These are phyloP conservation scores for Arabis alpina DNA, from an alignment of 345 rosid species.

Conservation along the genomic window DNA sequence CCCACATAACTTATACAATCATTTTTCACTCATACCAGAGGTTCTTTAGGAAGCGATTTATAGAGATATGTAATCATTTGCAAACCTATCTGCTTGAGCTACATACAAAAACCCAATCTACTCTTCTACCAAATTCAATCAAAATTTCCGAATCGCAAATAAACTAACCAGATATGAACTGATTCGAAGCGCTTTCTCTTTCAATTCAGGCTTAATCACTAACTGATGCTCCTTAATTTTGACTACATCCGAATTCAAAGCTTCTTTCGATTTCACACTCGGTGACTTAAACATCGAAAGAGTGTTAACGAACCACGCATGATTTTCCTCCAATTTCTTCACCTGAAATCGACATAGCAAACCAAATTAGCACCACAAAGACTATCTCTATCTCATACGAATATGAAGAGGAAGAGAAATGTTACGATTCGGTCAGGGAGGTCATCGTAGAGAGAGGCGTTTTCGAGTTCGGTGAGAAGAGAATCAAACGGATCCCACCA, in stretches of 20 bases:
- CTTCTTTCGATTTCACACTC: constrained; percentile 68
- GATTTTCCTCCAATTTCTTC: constrained; percentile 72
- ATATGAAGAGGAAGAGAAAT: constrained; percentile 10
- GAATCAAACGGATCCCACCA: constrained; percentile 87
- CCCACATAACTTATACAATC: background rate
- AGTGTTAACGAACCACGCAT: constrained; percentile 69
- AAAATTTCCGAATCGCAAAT: background rate
- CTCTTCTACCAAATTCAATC: background rate
- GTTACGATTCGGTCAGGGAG: constrained; percentile 60
- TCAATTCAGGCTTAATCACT: constrained; percentile 60
- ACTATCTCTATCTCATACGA: background rate
- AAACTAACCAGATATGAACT: constrained; percentile 71
- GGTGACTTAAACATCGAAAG: constrained; percentile 65
- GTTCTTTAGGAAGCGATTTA: background rate
- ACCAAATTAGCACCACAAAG: background rate
- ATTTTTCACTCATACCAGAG: background rate
- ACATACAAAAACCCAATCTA: too few relatives aligned
- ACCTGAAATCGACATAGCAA: constrained; percentile 49
- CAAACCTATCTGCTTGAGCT: background rate
- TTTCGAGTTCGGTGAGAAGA: constrained; percentile 70
- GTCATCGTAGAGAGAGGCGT: constrained; percentile 58
- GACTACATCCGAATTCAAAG: constrained; percentile 61
- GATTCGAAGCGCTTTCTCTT: constrained; percentile 66
- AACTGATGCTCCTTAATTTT: constrained; percentile 64
- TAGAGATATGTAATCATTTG: background rate